phyloP scores from a whole-genome alignment of 768 basidiomycete genomes.

The Coprinopsis strossmayeri region DNA sequence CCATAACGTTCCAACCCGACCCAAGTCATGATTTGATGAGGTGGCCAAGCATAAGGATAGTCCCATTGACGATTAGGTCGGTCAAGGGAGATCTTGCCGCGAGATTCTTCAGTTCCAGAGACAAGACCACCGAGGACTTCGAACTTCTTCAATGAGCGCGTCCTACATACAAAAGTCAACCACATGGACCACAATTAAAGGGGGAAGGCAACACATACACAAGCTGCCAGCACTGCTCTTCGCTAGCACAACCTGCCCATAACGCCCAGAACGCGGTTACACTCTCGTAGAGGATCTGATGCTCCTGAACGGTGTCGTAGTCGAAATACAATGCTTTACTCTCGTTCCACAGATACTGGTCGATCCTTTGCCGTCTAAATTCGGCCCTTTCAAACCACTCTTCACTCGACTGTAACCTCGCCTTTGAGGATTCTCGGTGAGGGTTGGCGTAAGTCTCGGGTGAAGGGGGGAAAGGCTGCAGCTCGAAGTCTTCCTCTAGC shows the following conservation, averaged over 20 bases:
- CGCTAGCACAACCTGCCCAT: conserved; percentile 97
- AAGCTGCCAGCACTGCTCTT: conserved; percentile 89
- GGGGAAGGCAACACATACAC: conserved; percentile 61
- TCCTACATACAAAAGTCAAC: conserved; percentile 37
- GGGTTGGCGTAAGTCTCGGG: conserved; percentile 61
- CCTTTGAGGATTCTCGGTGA: conserved; percentile 51
- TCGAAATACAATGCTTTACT: conserved; percentile 92
- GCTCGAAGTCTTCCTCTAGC: conserved; percentile 84
- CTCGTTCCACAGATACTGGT: conserved; percentile 96
- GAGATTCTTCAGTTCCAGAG: conserved; percentile 93
- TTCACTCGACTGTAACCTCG: conserved; percentile 62
- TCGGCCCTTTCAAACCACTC: conserved; percentile 94
- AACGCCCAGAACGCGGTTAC: conserved; percentile 96
- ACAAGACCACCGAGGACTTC: conserved; percentile 94
- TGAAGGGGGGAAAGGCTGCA: conserved; percentile 88
- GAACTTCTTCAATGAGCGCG: conserved; percentile 87
- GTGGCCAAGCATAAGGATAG: conserved; percentile 88
- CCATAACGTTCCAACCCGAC: conserved; percentile 96
- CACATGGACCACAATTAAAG: no score
- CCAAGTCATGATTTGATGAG: conserved; percentile 98
- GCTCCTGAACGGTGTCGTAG: conserved; percentile 88
- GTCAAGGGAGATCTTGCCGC: conserved; percentile 92
- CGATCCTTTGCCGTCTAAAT: conserved; percentile 77
- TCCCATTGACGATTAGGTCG: conserved; percentile 99
- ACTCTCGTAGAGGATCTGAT: conserved; percentile 91